Evolutionary conservation across 139 green algal genomes (phyloP), one percentile per base, ranked within the genome.

Genomic region (Zygnema circumcarinatum): DNA sequence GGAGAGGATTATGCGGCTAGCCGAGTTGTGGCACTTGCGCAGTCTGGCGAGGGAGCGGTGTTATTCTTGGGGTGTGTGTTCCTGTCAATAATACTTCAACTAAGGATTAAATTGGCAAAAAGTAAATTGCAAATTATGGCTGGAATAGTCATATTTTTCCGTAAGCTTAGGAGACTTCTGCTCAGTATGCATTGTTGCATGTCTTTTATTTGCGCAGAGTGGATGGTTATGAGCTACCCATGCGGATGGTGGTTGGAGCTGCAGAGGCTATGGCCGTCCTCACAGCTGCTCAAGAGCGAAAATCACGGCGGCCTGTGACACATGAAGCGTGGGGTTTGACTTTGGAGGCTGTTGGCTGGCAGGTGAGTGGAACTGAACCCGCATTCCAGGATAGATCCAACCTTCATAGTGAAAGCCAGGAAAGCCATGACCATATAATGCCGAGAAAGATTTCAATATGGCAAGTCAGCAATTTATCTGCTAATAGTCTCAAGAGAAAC

Each of bases 181-280:
- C n/a, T n/a, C n/a, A n/a, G n/a, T n/a, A n/a, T n/a, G n/a, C n/a
- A n/a, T n/a, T n/a, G n/a, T n/a, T n/a, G n/a, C n/a, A n/a, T 7
- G 69, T 41, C 16, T 78, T 38, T 78, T 7, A 78, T 78, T 39
- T 83, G 75, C 25, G 32, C 75, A 83, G 75, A 7, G 75, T 83
- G 7, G 75, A 53, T 2, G 75, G 75, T 38, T 83, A 52, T 62
- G 36, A 53, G 7, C 38, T 83, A 2, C 75, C 75, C 3, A 38
- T 83, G 36, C 2, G 75, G 7, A 53, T 83, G 75, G 75, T 39
- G n/a, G 38, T 83, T 33, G 75, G 75, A 53, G 75, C 75, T 72
- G 75, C 75, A 74, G 75, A 83, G 32, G 75, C 75, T 25, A 83
- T 83, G 75, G 75, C 75, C 7, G 75, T 83, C 31, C 32, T 83